A percentile compares a stretch with the other conserved stretches of the same genome.
These are phyloP conservation scores for Suillus brevipes DNA, from an alignment of 768 basidiomycete genomes.

Conservation along the genomic window DNA sequence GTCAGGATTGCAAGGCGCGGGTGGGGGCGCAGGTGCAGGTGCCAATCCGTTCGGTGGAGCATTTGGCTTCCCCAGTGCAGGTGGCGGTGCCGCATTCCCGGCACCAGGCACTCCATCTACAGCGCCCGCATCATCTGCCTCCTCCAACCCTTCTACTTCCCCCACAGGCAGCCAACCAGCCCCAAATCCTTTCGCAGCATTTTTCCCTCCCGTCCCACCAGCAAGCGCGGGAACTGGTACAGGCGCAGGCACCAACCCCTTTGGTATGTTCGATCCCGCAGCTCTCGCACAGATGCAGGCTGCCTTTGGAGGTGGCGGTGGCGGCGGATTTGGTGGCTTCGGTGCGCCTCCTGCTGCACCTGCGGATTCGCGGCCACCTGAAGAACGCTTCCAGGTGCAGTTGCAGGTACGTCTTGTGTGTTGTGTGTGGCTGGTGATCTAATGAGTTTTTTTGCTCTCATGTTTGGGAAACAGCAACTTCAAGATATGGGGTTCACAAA, in stretches of 20 bases:
- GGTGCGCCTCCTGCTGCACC: constrained; percentile 39
- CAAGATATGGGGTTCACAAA: constrained; percentile 95
- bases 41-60: constrained; percentile 16
- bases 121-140: constrained; percentile 26
- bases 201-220: constrained; percentile 23
- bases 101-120: constrained; percentile 58
- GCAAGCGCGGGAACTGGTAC: constrained; percentile 25
- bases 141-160: constrained; percentile 24
- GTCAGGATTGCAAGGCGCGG: constrained; percentile 45
- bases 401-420: constrained; percentile 54
- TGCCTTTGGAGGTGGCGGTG: constrained; percentile 32
- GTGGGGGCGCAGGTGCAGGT: constrained; percentile 24
- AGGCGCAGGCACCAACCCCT: constrained; percentile 22
- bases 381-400: constrained; percentile 91
- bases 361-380: constrained; percentile 72
- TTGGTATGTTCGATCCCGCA: constrained; percentile 42
- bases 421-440: not conserved
- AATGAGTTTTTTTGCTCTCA: not conserved
- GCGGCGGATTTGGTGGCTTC: constrained; percentile 26
- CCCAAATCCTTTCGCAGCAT: constrained; percentile 18
- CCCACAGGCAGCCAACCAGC: constrained; percentile 11
- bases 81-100: constrained; percentile 46
- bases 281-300: constrained; percentile 43
- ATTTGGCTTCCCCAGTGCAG: constrained; percentile 17
- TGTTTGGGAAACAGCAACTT: constrained; percentile 61